These are phyloP conservation scores for Aspergillus fumigatus DNA, from an alignment of 2,329 filamentous ascomycete genomes.

Conservation along the genomic window DNA sequence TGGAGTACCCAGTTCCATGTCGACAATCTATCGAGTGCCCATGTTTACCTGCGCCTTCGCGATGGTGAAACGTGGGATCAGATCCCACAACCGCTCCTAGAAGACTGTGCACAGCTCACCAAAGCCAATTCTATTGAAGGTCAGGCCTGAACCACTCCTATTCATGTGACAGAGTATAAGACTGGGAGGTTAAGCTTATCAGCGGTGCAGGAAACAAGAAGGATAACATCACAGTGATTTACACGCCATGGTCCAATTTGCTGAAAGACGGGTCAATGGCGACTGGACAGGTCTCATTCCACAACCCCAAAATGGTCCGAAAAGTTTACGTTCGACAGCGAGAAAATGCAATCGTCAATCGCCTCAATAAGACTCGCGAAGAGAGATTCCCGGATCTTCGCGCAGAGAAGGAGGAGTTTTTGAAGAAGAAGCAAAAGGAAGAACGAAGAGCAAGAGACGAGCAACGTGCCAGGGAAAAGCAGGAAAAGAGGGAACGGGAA, in stretches of 20 bases:
- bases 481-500: constrained; percentile 66
- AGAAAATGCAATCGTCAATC: constrained; percentile 88
- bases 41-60: constrained; percentile 85
- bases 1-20: constrained; percentile 70
- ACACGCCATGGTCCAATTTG: constrained; percentile 96
- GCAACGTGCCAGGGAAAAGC: constrained; percentile 37
- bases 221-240: constrained; percentile 93
- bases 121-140: constrained; percentile 99
- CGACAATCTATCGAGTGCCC: constrained; percentile 93
- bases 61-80: constrained; percentile 79
- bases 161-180: not conserved
- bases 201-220: constrained; percentile 79
- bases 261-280: constrained; percentile 96
- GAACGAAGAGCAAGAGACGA: constrained; percentile 50
- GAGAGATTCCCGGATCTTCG: constrained; percentile 82
- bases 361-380: constrained; percentile 93
- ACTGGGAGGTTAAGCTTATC: constrained; percentile 12
- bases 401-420: constrained; percentile 73
- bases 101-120: constrained; percentile 91
- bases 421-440: constrained; percentile 65
- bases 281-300: constrained; percentile 89
- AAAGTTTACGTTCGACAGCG: constrained; percentile 72
- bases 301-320: constrained; percentile 78
- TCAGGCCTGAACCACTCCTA: constrained; percentile 28
- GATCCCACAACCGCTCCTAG: constrained; percentile 69